phyloP scores from a whole-genome alignment of 2,329 filamentous ascomycete genomes.

The Trichoderma asperellum region DNA sequence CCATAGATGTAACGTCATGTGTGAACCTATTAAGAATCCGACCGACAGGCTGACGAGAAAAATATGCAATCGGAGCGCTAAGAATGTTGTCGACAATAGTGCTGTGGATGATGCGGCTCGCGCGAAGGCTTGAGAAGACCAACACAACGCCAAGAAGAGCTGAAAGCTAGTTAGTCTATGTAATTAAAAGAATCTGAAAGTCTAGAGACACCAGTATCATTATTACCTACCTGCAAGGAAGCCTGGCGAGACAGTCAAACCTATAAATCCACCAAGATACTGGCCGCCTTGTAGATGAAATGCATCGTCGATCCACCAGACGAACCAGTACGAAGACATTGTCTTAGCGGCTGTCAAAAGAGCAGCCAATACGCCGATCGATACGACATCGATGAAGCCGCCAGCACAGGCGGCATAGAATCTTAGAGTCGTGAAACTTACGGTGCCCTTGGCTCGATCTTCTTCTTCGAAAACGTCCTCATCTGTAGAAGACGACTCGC shows the following conservation, averaged over 20 bases:
- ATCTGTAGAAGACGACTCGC: background rate
- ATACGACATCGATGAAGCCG: background rate
- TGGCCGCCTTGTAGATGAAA: slow-evolving; percentile 1
- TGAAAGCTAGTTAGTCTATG: background rate
- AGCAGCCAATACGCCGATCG: background rate
- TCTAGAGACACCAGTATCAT: no score
- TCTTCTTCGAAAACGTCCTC: slow-evolving; percentile 2
- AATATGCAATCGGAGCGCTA: slow-evolving; percentile 5
- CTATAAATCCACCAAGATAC: slow-evolving; percentile 2
- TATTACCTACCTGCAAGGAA: background rate
- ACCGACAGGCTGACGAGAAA: slow-evolving; percentile 2
- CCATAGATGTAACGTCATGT: background rate
- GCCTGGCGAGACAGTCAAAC: background rate
- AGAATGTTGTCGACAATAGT: slow-evolving; percentile 6
- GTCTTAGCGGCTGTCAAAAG: background rate
- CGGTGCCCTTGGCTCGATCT: background rate
- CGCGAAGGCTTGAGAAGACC: background rate
- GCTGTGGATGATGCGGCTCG: background rate
- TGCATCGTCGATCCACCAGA: slow-evolving; percentile 1
- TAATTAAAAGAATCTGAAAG: background rate
- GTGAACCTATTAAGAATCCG: slow-evolving; percentile 1
- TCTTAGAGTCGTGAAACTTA: background rate
- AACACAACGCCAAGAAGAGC: background rate
- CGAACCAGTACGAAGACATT: background rate
- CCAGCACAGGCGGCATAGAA: slow-evolving; percentile 4